These are phyloP conservation scores for Talaromyces amestolkiae DNA, from an alignment of 2,329 filamentous ascomycete genomes.

Conservation along the genomic window DNA sequence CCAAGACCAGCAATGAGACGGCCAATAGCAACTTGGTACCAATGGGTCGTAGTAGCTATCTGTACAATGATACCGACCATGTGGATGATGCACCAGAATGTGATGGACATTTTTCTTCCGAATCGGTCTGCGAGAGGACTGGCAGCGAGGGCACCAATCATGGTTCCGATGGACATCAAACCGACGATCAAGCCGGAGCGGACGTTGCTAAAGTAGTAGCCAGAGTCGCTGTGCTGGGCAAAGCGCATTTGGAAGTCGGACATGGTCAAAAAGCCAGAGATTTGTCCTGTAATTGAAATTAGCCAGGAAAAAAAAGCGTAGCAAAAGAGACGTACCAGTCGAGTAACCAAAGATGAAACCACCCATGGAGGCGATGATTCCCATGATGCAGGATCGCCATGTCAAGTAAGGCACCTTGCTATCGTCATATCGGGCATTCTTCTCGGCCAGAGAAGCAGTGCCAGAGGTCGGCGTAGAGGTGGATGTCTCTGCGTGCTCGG, in stretches of 20 bases:
- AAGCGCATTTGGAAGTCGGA: conserved; percentile 46
- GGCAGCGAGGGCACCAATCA: conserved; percentile 43
- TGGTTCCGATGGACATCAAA: conserved; percentile 46
- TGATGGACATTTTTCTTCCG: conserved; percentile 47
- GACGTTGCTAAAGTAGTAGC: conserved; percentile 43
- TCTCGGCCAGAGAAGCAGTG: conserved; percentile 34
- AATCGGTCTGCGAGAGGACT: conserved; percentile 47
- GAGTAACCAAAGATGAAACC: conserved; percentile 49
- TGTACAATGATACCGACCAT: conserved; percentile 48
- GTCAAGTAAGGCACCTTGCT: conserved; percentile 45
- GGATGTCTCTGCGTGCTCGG: conserved; percentile 32
- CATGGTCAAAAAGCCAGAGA: conserved; percentile 48
- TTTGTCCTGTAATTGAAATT: conserved; percentile 34
- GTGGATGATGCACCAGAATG: conserved; percentile 46
- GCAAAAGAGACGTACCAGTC: conserved; percentile 32
- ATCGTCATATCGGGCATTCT: conserved; percentile 38
- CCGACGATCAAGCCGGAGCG: conserved; percentile 47
- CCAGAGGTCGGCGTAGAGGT: conserved; percentile 33
- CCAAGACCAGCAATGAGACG: conserved; percentile 49
- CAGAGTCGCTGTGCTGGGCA: conserved; percentile 29
- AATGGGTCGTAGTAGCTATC: conserved; percentile 42
- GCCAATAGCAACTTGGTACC: conserved; percentile 47
- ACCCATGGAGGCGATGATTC: conserved; percentile 48
- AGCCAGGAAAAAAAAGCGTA: not conserved
- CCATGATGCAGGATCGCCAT: conserved; percentile 44